phyloP scores from a whole-genome alignment of 2,329 filamentous ascomycete species.

The Chrysoporthe deuterocubensis region DNA sequence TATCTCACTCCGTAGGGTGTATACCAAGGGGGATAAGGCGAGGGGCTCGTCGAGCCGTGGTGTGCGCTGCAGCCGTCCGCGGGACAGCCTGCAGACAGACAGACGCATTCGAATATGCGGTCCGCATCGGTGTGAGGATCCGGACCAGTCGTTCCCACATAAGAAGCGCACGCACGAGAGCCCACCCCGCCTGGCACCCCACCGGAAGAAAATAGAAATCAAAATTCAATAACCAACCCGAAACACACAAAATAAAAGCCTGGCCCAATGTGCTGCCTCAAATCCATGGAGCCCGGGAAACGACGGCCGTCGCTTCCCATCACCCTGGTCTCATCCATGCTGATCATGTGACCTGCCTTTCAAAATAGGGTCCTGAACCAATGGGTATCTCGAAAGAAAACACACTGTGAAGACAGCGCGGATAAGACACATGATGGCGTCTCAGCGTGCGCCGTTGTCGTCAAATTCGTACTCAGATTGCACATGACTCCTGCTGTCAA shows the following conservation, averaged over 20 bases:
- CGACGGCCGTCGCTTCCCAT: constrained; percentile 6
- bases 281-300: background rate
- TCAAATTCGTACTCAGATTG: background rate
- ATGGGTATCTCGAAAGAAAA: constrained; percentile 12
- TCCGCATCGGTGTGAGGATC: background rate
- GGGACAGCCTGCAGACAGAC: background rate
- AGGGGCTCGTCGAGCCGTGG: background rate
- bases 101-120: background rate
- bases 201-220: background rate
- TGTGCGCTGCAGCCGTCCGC: background rate
- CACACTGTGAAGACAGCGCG: constrained; percentile 6
- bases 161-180: background rate
- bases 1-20: background rate
- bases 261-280: background rate
- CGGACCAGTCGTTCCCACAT: background rate
- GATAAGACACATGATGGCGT: background rate
- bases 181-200: no score
- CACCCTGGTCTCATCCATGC: background rate
- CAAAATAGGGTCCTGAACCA: background rate
- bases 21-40: background rate
- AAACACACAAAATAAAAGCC: background rate
- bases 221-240: background rate
- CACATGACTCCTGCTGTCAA: background rate
- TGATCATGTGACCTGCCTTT: background rate
- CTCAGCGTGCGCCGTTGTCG: constrained; percentile 1